Conservation (phyloP, 208 protist genomes). For the Phytomonas sp. region DNA sequence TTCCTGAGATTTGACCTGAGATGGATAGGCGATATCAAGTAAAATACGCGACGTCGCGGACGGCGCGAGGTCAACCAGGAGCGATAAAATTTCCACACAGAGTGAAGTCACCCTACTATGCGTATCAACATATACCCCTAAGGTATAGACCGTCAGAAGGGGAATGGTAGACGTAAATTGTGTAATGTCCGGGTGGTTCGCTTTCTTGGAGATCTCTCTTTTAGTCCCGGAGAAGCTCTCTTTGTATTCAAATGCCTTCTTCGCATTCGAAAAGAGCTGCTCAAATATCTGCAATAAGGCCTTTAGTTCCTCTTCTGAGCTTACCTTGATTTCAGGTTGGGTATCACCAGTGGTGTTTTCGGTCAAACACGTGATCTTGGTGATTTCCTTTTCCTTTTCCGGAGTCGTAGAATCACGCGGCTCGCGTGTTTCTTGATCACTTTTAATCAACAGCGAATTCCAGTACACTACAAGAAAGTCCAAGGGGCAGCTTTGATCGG, state of each 20-base stretch:
- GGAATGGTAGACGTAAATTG: neutral
- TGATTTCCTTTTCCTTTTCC: conserved; percentile 2
- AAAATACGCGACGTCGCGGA: neutral
- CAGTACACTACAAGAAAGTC: neutral
- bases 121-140: neutral
- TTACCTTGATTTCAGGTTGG: neutral
- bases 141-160: neutral
- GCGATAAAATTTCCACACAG: neutral
- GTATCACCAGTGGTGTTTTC: neutral
- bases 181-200: neutral
- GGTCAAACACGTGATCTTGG: neutral
- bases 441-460: neutral
- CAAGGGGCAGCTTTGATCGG: neutral
- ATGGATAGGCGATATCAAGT: neutral
- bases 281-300: neutral
- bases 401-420: neutral
- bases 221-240: neutral
- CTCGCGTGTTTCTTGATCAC: neutral
- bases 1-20: neutral
- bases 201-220: neutral
- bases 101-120: neutral
- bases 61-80: neutral
- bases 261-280: neutral
- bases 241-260: neutral
- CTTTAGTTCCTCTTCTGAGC: neutral